Evolutionary conservation across 306 rosid genomes (phyloP).

Genomic region (Corylus avellana): DNA sequence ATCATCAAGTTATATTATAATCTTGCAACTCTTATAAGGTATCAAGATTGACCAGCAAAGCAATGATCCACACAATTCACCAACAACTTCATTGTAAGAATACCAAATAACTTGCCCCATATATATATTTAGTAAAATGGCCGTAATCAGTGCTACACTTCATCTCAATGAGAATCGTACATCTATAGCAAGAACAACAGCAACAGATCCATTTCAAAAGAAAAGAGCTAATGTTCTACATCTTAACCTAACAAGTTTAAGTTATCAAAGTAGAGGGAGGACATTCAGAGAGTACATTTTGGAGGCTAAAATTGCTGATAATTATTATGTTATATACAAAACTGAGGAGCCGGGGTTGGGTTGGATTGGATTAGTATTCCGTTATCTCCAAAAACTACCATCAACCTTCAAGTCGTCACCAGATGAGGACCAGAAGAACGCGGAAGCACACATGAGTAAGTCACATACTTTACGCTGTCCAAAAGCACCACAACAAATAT

Average conservation of each 20-base stretch:
- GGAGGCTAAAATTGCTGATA: slow-evolving; percentile 6
- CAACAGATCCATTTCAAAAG: neutral
- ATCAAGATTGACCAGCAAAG: neutral
- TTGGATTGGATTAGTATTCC: neutral
- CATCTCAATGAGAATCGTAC: too few species aligned
- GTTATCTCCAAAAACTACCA: neutral
- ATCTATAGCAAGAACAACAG: too few species aligned
- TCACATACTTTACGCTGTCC: slow-evolving; percentile 88
- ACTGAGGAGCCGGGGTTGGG: slow-evolving; percentile 44
- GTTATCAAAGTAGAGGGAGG: neutral
- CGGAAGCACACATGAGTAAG: slow-evolving; percentile 91
- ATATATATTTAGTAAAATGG: neutral
- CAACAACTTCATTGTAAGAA: neutral
- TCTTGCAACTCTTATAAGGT: too few species aligned
- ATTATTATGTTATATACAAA: slow-evolving; percentile 32
- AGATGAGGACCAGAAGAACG: slow-evolving; percentile 58
- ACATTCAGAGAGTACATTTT: neutral
- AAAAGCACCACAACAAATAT: slow-evolving; percentile 86
- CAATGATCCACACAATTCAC: neutral
- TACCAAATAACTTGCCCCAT: neutral
- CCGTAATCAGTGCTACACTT: neutral
- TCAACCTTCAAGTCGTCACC: slow-evolving; percentile 56
- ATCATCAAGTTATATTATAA: too few species aligned
- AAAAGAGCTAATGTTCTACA: neutral
- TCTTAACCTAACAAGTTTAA: neutral